A percentile compares a stretch with the other conserved stretches of the same genome.
Conservation (phyloP, 306 rosid species). For the Trifolium subterraneum region DNA sequence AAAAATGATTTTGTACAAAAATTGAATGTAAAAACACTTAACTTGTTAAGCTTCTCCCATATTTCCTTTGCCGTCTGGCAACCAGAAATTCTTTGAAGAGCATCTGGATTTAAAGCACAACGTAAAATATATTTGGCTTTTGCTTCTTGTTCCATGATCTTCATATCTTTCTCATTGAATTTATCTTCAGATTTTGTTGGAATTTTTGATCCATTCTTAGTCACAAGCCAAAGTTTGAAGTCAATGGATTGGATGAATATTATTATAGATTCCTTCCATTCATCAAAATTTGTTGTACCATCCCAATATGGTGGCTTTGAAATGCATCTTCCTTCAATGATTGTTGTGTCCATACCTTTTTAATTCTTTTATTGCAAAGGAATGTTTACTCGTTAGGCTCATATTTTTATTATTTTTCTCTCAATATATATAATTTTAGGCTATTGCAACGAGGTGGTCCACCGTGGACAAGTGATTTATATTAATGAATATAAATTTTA, state of each 20-base stretch:
- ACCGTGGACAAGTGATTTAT: too few species aligned
- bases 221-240: conserved; percentile 31
- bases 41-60: conserved; percentile 35
- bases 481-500: too few species aligned
- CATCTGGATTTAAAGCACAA: conserved; percentile 22
- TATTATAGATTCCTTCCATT: conserved; percentile 16
- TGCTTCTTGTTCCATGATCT: conserved; percentile 5
- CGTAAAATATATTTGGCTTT: conserved; percentile 24
- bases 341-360: not conserved
- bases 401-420: too few species aligned
- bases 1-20: too few species aligned
- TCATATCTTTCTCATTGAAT: conserved; percentile 20
- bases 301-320: conserved; percentile 25
- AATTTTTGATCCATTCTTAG: conserved; percentile 33
- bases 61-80: conserved; percentile 18
- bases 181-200: conserved; percentile 41
- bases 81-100: not conserved
- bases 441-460: too few species aligned
- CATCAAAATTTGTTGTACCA: not conserved
- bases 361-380: too few species aligned
- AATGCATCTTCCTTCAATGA: not conserved
- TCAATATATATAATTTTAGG: too few species aligned
- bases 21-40: not conserved
- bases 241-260: conserved; percentile 8
- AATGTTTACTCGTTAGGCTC: too few species aligned